Base-by-base conservation (phyloP, 306 rosid genomes). In the Malus sieversii region DNA sequence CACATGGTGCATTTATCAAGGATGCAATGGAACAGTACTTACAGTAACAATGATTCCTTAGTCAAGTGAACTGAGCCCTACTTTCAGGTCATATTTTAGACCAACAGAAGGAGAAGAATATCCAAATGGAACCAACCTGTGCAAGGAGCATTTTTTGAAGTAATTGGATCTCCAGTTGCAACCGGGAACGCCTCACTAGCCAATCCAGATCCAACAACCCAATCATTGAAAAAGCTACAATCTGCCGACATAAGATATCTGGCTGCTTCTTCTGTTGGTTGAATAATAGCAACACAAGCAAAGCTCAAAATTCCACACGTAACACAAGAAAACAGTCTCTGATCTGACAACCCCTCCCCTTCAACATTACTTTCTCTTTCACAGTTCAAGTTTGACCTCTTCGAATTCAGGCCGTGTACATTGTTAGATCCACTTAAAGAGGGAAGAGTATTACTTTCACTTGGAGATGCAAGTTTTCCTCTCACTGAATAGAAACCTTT, bases 231-330 rank as follows among this genome's bases (percentile, higher is more conserved):
- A 96, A 83, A 85, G 85, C 98, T 90, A 84, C 94, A 82, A 75
- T 90, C 96, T 79, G 98, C 96, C 29, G 99, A 85, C 97, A 89
- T 89, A 66, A 92, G 93, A 85, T 92, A 85, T 82, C 96, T 86
- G 79, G 99, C 87, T 3, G 99, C 92, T 68, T 88, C 82, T 77
- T 96, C 97, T 80, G 80, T 90, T 27, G 99, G 99, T 83, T 88
- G 97, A 79, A 96, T 79, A 80, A 96, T 79, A 70, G 99, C 99
- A 48, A 90, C 93, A 78, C 99, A 96, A 40, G 97, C 87, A 87
- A 96, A 96, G 89, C 96, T 85, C 81, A 96, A 82, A 81, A 92
- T 87, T 67, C 99, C 99, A 82, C 99, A 96, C 4, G 98, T 90
- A 77, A 92, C 99, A 58, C 99, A 96, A 30, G 99, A 92, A 87